These are phyloP conservation scores for Lactuca saligna DNA, from an alignment of 129 eudicot species.

Conservation along the genomic window DNA sequence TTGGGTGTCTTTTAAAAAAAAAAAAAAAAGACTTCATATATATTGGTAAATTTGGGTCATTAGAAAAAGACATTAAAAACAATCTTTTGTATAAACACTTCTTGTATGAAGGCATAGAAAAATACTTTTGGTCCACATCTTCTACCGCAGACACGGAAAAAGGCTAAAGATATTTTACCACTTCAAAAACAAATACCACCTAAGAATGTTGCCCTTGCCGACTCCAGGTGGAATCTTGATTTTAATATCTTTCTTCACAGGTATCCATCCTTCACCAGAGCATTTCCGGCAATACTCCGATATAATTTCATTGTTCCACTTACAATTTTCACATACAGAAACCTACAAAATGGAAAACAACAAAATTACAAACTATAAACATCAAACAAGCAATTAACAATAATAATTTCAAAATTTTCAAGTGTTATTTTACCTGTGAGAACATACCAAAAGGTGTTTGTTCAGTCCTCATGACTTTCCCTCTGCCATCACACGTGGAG, in stretches of 20 bases:
- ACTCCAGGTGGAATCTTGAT: conserved; percentile 98
- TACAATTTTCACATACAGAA: conserved; percentile 93
- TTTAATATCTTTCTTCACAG: conserved; percentile 83
- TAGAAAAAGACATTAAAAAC: too few relatives aligned
- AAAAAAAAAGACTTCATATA: too few relatives aligned
- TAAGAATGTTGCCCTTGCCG: conserved; percentile 36
- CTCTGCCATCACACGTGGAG: conserved; percentile 97
- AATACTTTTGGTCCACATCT: too few relatives aligned
- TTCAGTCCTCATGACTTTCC: conserved; percentile 99
- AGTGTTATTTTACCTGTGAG: conserved; percentile 64
- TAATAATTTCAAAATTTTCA: neutral
- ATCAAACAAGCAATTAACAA: too few relatives aligned
- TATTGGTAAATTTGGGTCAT: too few relatives aligned
- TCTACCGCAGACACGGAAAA: too few relatives aligned
- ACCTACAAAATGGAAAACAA: conserved; percentile 41
- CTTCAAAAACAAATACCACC: too few relatives aligned
- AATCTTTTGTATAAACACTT: too few relatives aligned
- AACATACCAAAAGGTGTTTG: conserved; percentile 99
- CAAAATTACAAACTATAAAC: too few relatives aligned
- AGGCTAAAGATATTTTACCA: too few relatives aligned
- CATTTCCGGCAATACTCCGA: conserved; percentile 88
- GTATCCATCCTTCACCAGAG: conserved; percentile 88
- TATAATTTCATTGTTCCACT: conserved; percentile 89
- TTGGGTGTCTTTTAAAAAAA: too few relatives aligned
- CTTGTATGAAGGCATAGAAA: too few relatives aligned